A percentile compares a stretch with the other conserved stretches of the same genome.
phyloP scores from a whole-genome alignment of 2,329 filamentous ascomycete species.

The Drechslerella dactyloides region DNA sequence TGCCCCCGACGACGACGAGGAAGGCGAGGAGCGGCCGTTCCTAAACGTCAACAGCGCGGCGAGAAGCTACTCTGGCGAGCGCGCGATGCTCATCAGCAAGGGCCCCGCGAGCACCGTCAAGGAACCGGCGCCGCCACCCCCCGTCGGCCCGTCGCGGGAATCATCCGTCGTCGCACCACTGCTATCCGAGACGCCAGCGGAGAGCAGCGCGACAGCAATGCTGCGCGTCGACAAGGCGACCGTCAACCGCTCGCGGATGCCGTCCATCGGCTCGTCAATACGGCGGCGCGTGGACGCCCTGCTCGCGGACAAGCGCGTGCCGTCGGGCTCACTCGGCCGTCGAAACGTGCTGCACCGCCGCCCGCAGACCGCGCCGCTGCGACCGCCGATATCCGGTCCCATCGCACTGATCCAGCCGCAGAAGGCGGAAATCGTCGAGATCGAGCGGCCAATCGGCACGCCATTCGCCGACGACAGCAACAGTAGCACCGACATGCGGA shows the following conservation, averaged over 20 bases:
- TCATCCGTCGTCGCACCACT: conserved; percentile 24
- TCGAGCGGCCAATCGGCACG: conserved; percentile 56
- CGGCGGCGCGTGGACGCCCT: conserved; percentile 31
- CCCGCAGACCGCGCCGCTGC: conserved; percentile 13
- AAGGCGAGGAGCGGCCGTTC: conserved; percentile 15
- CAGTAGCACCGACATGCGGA: conserved; percentile 60
- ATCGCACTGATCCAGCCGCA: conserved; percentile 24
- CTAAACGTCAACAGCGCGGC: conserved; percentile 4
- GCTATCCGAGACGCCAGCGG: conserved; percentile 23
- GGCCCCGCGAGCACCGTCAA: too few species aligned
- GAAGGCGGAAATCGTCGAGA: conserved; percentile 55
- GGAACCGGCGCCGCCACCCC: conserved; percentile 10
- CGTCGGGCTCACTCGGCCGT: conserved; percentile 17
- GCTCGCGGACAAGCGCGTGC: conserved; percentile 19
- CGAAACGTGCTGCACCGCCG: conserved; percentile 22
- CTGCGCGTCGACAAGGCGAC: conserved; percentile 4
- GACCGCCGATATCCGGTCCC: not conserved
- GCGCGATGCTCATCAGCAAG: not conserved
- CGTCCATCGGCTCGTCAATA: conserved; percentile 37
- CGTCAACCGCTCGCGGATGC: conserved; percentile 21
- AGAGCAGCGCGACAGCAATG: conserved; percentile 9
- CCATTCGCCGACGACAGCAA: conserved; percentile 56
- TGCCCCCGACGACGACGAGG: conserved; percentile 30
- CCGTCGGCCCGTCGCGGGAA: conserved; percentile 5
- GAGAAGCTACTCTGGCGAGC: conserved; percentile 6